Base-by-base conservation (phyloP, 179 eudicot genomes). In the Spinacia oleracea region DNA sequence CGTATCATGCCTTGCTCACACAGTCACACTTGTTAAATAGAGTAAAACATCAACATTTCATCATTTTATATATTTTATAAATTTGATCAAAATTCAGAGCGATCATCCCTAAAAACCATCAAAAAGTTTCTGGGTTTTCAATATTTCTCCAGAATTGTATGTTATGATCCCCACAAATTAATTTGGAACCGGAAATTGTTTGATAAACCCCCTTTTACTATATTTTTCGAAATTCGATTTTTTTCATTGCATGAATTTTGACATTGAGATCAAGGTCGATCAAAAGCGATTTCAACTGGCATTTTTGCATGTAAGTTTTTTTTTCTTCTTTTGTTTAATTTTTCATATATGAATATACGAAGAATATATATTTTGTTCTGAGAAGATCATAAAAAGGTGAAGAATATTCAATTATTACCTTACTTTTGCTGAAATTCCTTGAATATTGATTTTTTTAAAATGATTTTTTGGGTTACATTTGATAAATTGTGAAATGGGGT, bases 231-330 rank as follows among this genome's bases (percentile, higher is more conserved):
- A 73, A 56, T 34, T 55, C 14, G 58, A 53, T 72, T 20, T 34
- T 53, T 72, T 45, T 70, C 27, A 23, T 25, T 31, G 0, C 9
- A 1, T 0, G 40, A 25, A 14, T 43, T 0, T 23, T 12, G 5
- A 27, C 4, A n/a, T 74, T 43, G n/a, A 12, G 32, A 34, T 55
- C 7, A 50, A 29, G 59, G 14, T 51, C 72, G 73, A 40, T 56
- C 64, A 56, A 59, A 8, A 12, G 51, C 42, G 5, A 27, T 34
- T 40, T 62, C 9, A 20, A 9, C 48, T 20, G 65, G 38, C 51
- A 67, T 67, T 66, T 67, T 66, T 67, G 60, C 64, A 35, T 66
- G 73, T 77, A 77, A 66, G 79, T 4, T 31, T 25, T 50, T 20
- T 29, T 29, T 14, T 48, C 9, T 12, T 1, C 38, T 11, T 8